Evolutionary conservation across 2,329 filamentous ascomycete genomes (phyloP), one percentile per base, ranked within the genome.

Genomic region (Fonsecaea pedrosoi): DNA sequence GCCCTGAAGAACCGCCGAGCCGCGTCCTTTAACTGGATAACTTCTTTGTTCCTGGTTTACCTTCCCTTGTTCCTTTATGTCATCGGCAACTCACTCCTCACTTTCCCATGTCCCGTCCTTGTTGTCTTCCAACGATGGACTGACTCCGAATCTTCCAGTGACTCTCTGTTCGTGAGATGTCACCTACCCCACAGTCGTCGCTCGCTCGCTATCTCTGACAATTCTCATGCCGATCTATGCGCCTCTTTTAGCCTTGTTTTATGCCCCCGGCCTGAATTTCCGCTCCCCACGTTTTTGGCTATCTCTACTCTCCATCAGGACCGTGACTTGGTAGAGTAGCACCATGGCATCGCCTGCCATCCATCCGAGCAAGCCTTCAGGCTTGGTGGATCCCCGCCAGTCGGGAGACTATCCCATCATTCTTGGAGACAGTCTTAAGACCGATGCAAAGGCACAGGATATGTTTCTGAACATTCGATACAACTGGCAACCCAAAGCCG

Each of bases 341-440:
- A 42, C 21, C 57, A 70, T 70, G 68, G 68, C 68, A 32, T 70
- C 68, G 25, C 66, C 68, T 21, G 62, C 66, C 8, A 54, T 68
- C n/a, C 68, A 68, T n/a, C 63, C 68, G 5, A 62, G 56, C n/a
- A 62, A 58, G 48, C 63, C 64, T 21, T 54, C 60, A 15, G 63
- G 66, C 10, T 62, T 54, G 53, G 38, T 71, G 40, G 69, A 71
- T 54, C 65, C 61, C 54, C 65, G 65, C 32, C 67, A 66, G 67
- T 78, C 79, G 61, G 80, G 77, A 58, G 81, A 82, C 60, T 82
- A 82, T 70, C 80, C 80, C 25, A 79, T 83, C 69, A 73, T 82
- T 32, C 74, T 82, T 59, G 80, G 81, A 15, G 79, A 81, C 54
- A 77, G 75, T 67, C 72, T 83, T 30, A 75, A 78, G 37, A 75